Evolutionary conservation across 352 stramenopile species (phyloP), one percentile per base, ranked within the genome.

Genomic region (Globisporangium carolinianum): DNA sequence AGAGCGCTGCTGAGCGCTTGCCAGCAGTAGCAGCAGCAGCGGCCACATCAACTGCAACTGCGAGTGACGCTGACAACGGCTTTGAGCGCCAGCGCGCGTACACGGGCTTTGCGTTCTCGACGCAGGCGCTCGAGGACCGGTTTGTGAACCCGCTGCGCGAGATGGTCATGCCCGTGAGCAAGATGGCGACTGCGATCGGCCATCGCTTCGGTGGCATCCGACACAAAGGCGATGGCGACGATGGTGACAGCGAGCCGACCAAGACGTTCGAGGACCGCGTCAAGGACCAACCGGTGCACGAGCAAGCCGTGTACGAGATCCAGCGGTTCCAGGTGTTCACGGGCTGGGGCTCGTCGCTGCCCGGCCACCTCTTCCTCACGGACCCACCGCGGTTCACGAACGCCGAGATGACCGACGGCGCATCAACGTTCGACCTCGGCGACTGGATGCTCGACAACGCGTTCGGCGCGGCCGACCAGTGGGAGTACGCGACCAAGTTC

Each of bases 401-500:
- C 42, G 77, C 79, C 4, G 65, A 79, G 7, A 87, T 92, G 80
- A 83, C 71, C 8, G 78, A 91, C 47, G 82, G 80, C 39, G 60
- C 75, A 8, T 70, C 65, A 35, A 65, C 62, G 17, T 85, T 91
- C 47, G 72, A 89, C 57, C 61, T 91, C 32, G 70, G 70, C n/a
- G 75, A 87, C 32, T 94, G 79, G 79, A 83, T 89, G 36, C 71
- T 94, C 10, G 84, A 94, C 65, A 87, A 79, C 35, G 60, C 69
- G 7, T 86, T 89, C 24, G 84, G 82, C n/a, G 69, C 72, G 39
- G 65, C 66, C 10, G 82, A 91, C 68, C 79, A 92, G 56, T 94
- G 84, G 84, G 76, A 94, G 45, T 92, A 94, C 68, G 82, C 76
- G 6, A 91, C 82, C 18, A 88, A 83, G 62, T 92, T 94, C 60